Evolutionary conservation across 805 yeast genomes (phyloP).

Genomic region (Candida piceae): DNA sequence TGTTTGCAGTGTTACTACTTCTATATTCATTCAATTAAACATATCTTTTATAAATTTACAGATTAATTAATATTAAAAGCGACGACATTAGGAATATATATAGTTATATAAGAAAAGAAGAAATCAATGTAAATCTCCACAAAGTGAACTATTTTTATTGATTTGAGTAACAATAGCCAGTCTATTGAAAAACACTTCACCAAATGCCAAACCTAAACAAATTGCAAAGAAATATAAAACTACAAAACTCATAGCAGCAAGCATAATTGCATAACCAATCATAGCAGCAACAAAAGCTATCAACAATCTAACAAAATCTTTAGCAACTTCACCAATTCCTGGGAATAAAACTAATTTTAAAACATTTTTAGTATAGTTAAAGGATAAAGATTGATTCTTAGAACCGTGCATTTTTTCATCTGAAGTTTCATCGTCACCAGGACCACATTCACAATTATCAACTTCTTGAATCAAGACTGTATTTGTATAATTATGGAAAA

Average conservation of each 20-base stretch:
- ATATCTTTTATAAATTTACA: too few relatives aligned
- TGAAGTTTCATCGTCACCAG: slow-evolving; percentile 18
- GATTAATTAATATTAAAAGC: too few relatives aligned
- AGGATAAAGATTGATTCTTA: too few relatives aligned
- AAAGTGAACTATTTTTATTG: slow-evolving; percentile 30
- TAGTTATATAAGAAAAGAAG: neutral
- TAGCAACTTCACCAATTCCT: slow-evolving; percentile 31
- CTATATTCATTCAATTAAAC: too few relatives aligned
- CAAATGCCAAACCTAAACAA: slow-evolving; percentile 62
- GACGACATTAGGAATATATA: neutral
- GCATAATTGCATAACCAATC: slow-evolving; percentile 69
- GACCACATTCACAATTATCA: slow-evolving; percentile 33
- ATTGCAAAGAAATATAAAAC: slow-evolving; percentile 69
- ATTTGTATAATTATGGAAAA: slow-evolving; percentile 43
- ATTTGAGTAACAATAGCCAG: slow-evolving; percentile 37
- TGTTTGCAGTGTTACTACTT: neutral
- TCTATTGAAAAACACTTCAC: slow-evolving; percentile 66
- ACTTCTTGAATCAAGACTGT: slow-evolving; percentile 26
- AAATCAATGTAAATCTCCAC: slow-evolving; percentile 25
- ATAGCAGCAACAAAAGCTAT: slow-evolving; percentile 58
- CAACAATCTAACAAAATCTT: slow-evolving; percentile 53
- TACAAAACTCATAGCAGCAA: slow-evolving; percentile 71
- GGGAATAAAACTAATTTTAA: slow-evolving; percentile 30
- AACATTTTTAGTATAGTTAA: too few relatives aligned
- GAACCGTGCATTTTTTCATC: slow-evolving; percentile 9